These are phyloP conservation scores for Claviceps sp. DNA, from an alignment of 2,329 filamentous ascomycete genomes.

Conservation along the genomic window DNA sequence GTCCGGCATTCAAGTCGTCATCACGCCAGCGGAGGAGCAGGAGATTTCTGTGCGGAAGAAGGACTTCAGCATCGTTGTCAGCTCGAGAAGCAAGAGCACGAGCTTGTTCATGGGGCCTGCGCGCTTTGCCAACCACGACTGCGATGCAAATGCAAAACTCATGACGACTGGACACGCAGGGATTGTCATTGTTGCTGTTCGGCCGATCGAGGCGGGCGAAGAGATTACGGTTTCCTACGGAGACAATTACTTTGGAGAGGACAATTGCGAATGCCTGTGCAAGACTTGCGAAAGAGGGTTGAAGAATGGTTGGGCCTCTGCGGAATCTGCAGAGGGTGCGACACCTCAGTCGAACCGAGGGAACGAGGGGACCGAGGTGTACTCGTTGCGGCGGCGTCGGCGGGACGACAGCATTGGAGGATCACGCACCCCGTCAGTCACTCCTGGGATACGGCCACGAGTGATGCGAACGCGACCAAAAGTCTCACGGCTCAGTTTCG, in stretches of 20 bases:
- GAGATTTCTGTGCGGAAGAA: conserved; percentile 69
- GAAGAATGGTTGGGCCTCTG: conserved; percentile 70
- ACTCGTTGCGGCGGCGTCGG: conserved; percentile 41
- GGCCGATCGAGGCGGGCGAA: conserved; percentile 72
- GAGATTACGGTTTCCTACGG: conserved; percentile 96
- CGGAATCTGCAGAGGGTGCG: conserved; percentile 25
- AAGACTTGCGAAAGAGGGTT: conserved; percentile 64
- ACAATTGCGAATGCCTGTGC: conserved; percentile 92
- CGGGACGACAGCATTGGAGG: conserved; percentile 35
- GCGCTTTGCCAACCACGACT: conserved; percentile 95
- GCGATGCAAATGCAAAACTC: conserved; percentile 77
- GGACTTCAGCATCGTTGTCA: conserved; percentile 95
- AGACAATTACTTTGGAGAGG: conserved; percentile 87
- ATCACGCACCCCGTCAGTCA: conserved; percentile 44
- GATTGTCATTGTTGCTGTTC: conserved; percentile 78
- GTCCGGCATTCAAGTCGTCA: conserved; percentile 78
- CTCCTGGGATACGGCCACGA: conserved; percentile 40
- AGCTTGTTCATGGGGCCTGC: conserved; percentile 91
- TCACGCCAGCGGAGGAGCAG: conserved; percentile 82
- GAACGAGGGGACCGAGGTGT: conserved; percentile 33
- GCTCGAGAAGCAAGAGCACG: conserved; percentile 77
- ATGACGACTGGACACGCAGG: conserved; percentile 72
- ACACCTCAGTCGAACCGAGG: conserved; percentile 39
- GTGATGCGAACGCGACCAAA: conserved; percentile 28
- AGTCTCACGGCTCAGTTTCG: conserved; percentile 18